These are phyloP conservation scores for Thymus quinquecostatus DNA, from an alignment of 257 asterid species.

Conservation along the genomic window DNA sequence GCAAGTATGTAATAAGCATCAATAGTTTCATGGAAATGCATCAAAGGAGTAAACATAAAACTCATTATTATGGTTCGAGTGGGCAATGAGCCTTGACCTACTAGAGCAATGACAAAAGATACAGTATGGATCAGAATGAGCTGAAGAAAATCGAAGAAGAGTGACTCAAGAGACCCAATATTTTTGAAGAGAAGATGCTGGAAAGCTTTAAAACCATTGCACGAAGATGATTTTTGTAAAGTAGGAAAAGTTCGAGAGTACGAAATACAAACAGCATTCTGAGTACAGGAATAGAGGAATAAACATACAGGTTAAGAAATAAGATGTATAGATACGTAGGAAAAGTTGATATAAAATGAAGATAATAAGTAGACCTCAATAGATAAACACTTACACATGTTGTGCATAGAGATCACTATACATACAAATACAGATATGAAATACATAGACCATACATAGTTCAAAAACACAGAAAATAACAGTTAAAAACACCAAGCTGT, in stretches of 20 bases:
- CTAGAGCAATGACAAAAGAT: constrained; percentile 9
- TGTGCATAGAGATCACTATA: neutral
- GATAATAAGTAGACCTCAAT: constrained; percentile 5
- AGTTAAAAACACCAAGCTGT: constrained; percentile 12
- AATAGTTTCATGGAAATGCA: constrained; percentile 24
- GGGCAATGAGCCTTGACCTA: constrained; percentile 11
- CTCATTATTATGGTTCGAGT: constrained; percentile 17
- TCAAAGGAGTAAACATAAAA: constrained; percentile 17
- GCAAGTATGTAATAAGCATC: constrained; percentile 12
- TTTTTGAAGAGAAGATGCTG: constrained; percentile 11
- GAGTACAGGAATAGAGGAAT: constrained; percentile 13
- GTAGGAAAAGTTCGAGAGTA: constrained; percentile 8
- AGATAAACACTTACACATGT: neutral
- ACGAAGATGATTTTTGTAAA: neutral
- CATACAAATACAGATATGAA: neutral
- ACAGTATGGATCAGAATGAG: constrained; percentile 14
- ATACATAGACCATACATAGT: neutral
- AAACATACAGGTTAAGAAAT: constrained; percentile 11
- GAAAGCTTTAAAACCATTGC: constrained; percentile 16
- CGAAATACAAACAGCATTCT: constrained; percentile 25
- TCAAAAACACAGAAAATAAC: constrained; percentile 11
- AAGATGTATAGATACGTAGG: constrained; percentile 22
- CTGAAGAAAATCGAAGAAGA: constrained; percentile 3
- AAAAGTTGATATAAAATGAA: constrained; percentile 2
- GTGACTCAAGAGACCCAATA: constrained; percentile 4